Base-by-base conservation (phyloP, 139 green algal species). In the Zygnema cylindricum region DNA sequence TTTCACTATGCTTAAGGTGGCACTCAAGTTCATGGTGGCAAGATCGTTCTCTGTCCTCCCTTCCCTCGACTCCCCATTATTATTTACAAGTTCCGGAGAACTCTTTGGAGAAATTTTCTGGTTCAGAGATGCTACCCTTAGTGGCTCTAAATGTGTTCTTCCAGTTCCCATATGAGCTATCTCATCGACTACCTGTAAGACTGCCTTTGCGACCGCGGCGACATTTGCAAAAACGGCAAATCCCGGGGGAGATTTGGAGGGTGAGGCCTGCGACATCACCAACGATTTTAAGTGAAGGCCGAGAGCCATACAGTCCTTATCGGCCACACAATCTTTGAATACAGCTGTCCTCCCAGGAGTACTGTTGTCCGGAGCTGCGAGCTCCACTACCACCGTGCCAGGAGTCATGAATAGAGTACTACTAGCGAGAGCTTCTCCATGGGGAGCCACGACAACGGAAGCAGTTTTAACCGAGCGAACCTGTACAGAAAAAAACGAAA, bases 401-500 rank as follows among this genome's bases (percentile, higher is more conserved):
- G 71, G 71, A 25, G 71, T 43, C 71, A 79, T 79, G 16, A 54
- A 79, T 7, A 54, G 36, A 43, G 7, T 79, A 16, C 71, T 79
- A 16, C 71, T 79, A 11, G 71, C 71, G 36, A 79, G 71, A 11
- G 71, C 71, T 16, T 79, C 71, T 3, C 71, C 71, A 16, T 79
- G 71, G 11, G 71, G 11, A 43, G 36, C 71, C 3, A 79, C 38
- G 7, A 79, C 71, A n/a, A 79, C 21, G 71, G 71, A 7, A 41
- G 71, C 71, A 7, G 71, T 79, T 16, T 79, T 79, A 7, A 79
- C 38, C 7, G 71, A 41, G 71, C 71, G 71, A 25, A 79, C 71
- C 71, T 79, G 71, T 16, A 79, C 36, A 43, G 36, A 79, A 63
- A n/a, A n/a, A n/a, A n/a, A n/a, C n/a, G n/a, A n/a, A n/a, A n/a